Percentiles rank a stretch among this genome's conserved stretches.
These are phyloP conservation scores for Fragaria iinumae DNA, from an alignment of 306 rosid genomes.

Conservation along the genomic window DNA sequence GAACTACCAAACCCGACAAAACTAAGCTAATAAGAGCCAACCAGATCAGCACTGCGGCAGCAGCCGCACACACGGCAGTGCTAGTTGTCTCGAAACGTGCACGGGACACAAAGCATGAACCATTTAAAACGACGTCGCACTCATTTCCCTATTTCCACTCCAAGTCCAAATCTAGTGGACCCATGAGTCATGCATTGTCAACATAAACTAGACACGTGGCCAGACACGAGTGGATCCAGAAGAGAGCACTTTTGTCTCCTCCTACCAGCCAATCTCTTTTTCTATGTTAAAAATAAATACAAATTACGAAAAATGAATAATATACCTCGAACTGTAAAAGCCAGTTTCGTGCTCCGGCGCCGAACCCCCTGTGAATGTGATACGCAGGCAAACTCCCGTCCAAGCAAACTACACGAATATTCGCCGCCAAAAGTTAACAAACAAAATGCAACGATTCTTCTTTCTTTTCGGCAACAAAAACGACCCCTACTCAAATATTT, in stretches of 20 bases:
- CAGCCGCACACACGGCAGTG: not conserved
- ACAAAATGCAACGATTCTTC: not conserved
- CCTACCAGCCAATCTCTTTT: not conserved
- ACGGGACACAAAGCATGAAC: conserved; percentile 9
- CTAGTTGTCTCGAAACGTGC: not conserved
- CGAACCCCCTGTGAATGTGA: conserved; percentile 76
- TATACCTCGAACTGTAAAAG: conserved; percentile 87
- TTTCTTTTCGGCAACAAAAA: no score
- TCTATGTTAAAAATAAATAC: not conserved
- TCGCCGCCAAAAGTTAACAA: not conserved
- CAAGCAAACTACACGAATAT: conserved; percentile 60
- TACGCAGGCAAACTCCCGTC: conserved; percentile 98
- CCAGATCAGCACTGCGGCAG: not conserved
- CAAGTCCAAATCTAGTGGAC: not conserved
- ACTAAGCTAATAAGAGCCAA: not conserved
- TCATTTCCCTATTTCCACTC: not conserved
- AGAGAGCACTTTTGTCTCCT: not conserved
- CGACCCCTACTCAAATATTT: no score
- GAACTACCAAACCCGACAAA: not conserved
- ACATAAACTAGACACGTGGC: not conserved
- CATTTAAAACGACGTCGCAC: conserved; percentile 13
- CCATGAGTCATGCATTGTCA: not conserved
- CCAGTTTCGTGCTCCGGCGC: conserved; percentile 78
- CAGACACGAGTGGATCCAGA: not conserved
- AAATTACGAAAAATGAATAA: not conserved